phyloP scores from a whole-genome alignment of 352 stramenopile genomes.

The Globisporangium barbulae region DNA sequence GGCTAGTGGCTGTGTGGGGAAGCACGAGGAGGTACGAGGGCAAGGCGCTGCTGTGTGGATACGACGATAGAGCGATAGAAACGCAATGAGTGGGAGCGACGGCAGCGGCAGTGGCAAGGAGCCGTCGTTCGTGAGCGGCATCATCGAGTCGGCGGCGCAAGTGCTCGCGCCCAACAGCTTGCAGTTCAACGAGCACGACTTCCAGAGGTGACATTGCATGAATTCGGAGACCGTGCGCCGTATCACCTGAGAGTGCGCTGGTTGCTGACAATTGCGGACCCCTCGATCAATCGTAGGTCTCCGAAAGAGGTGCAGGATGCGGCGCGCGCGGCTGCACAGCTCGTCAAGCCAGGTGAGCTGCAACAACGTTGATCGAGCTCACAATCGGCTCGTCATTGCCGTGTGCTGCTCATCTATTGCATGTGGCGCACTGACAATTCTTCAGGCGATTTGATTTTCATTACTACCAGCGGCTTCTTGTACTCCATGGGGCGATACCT shows the following conservation, averaged over 20 bases:
- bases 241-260: neutral
- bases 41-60: neutral
- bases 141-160: slow-evolving; percentile 42
- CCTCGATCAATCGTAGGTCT: slow-evolving; percentile 27
- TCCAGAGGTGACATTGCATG: slow-evolving; percentile 40
- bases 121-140: slow-evolving; percentile 23
- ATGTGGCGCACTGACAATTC: neutral
- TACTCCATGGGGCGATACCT: slow-evolving; percentile 64
- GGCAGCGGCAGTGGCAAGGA: neutral
- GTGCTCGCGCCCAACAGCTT: slow-evolving; percentile 69
- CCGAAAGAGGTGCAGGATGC: slow-evolving; percentile 54
- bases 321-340: slow-evolving; percentile 51
- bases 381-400: neutral
- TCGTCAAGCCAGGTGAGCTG: slow-evolving; percentile 51
- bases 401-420: slow-evolving; percentile 5
- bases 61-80: neutral
- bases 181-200: slow-evolving; percentile 74
- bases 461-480: slow-evolving; percentile 66
- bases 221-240: too few relatives aligned
- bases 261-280: neutral
- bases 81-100: slow-evolving; percentile 4
- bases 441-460: slow-evolving; percentile 78
- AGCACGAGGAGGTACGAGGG: neutral
- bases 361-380: neutral
- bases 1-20: neutral